Evolutionary conservation across 202 grass and related monocot genomes (phyloP).

Genomic region (Cymbopogon flexuosus): DNA sequence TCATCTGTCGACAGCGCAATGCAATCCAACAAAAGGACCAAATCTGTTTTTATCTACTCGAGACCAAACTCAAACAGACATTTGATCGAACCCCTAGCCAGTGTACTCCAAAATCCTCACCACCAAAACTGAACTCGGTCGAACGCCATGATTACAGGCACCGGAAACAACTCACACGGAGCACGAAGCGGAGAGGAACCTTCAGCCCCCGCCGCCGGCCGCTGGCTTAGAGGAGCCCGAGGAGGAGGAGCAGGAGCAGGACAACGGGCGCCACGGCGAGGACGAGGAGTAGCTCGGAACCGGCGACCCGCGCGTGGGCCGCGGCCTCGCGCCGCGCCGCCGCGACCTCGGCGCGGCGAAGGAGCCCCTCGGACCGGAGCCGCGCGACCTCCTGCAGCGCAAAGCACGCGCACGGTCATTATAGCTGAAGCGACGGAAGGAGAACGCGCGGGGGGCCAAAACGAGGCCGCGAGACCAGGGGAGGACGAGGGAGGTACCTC

Average conservation of each 20-base stretch:
- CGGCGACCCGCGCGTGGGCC: neutral
- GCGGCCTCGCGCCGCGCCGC: slow-evolving; percentile 29
- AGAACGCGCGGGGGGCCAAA: neutral
- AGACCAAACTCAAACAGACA: neutral
- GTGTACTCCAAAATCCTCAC: neutral
- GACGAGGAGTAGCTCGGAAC: slow-evolving; percentile 32
- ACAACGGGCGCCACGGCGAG: slow-evolving; percentile 19
- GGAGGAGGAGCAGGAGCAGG: slow-evolving; percentile 31
- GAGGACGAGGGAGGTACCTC: neutral
- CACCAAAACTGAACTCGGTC: neutral
- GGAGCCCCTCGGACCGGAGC: neutral
- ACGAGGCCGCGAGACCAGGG: neutral
- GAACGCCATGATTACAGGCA: neutral
- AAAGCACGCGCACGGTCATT: neutral
- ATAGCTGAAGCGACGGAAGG: neutral
- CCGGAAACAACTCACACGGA: neutral
- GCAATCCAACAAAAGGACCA: neutral
- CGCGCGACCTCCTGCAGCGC: slow-evolving; percentile 21
- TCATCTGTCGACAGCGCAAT: neutral
- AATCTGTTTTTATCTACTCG: neutral
- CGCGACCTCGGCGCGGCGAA: slow-evolving; percentile 7
- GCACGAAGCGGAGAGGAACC: neutral
- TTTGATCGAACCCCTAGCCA: slow-evolving; percentile 21
- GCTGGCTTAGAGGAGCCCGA: slow-evolving; percentile 23
- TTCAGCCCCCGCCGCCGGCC: neutral